phyloP scores from a whole-genome alignment of 2,329 filamentous ascomycete genomes.

The Cadophora sp. region DNA sequence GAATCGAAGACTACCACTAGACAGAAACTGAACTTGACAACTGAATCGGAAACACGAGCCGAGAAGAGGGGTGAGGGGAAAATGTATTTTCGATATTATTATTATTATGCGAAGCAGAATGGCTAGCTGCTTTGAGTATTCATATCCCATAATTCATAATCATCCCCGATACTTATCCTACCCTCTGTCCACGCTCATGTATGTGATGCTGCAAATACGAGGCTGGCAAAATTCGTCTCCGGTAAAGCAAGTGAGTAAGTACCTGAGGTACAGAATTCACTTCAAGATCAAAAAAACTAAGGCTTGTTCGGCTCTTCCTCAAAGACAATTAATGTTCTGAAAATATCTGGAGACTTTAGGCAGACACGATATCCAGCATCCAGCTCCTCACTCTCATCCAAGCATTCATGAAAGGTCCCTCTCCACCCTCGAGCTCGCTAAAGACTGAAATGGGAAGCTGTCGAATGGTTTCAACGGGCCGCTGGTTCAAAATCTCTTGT shows the following conservation, averaged over 20 bases:
- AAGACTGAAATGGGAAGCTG: conserved; percentile 26
- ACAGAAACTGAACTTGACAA: no score
- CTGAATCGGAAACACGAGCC: background rate
- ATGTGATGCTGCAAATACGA: conserved; percentile 3
- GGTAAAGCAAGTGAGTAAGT: no score
- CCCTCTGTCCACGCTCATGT: background rate
- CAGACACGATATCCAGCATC: conserved; percentile 32
- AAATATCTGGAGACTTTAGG: no score
- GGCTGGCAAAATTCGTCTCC: no score
- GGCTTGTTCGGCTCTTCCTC: no score
- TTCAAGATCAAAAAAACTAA: no score
- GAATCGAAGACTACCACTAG: no score
- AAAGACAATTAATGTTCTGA: no score
- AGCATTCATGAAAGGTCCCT: conserved; percentile 26
- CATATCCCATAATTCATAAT: background rate
- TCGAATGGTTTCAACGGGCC: conserved; percentile 37
- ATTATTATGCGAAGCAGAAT: conserved; percentile 3
- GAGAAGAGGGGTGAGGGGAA: background rate
- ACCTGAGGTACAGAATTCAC: no score
- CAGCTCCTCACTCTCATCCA: conserved; percentile 33
- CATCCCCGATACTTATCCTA: background rate
- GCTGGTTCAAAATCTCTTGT: conserved; percentile 57
- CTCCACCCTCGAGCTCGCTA: background rate
- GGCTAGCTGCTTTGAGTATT: background rate
- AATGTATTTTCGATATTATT: conserved; percentile 5